A percentile compares a stretch with the other conserved stretches of the same genome.
Conservation (phyloP, 192 early-diverging fungal genomes). For the Mortierella alpina region DNA sequence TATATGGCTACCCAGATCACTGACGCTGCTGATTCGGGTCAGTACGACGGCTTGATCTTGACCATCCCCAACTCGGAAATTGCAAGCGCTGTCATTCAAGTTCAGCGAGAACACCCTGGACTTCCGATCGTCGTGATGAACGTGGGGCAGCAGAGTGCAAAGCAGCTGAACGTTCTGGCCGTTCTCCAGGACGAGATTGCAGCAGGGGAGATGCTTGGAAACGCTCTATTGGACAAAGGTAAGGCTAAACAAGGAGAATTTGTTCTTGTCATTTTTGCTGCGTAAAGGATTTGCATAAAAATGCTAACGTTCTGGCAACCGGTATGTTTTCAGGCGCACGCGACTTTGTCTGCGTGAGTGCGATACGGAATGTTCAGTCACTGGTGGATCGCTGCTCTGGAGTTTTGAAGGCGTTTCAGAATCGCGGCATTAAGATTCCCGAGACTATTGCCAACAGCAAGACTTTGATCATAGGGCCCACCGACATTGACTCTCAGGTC, state of each 20-base stretch:
- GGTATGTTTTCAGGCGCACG: constrained; percentile 16
- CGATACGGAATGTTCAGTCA: constrained; percentile 1
- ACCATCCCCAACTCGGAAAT: constrained; percentile 41
- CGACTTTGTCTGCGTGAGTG: constrained; percentile 30
- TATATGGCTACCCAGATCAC: constrained; percentile 24
- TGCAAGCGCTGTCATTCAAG: constrained; percentile 25
- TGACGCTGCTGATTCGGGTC: not conserved
- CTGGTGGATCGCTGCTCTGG: constrained; percentile 38
- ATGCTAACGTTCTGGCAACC: not conserved
- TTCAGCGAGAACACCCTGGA: constrained; percentile 6
- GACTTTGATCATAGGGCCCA: constrained; percentile 1
- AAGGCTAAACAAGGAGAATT: not conserved
- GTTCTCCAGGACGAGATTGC: constrained; percentile 37
- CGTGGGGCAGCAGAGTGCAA: constrained; percentile 28
- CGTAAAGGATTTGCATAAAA: not conserved
- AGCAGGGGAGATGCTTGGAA: constrained; percentile 31
- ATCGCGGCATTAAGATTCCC: constrained; percentile 1
- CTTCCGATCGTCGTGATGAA: constrained; percentile 41
- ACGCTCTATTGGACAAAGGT: constrained; percentile 38
- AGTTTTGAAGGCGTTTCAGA: constrained; percentile 23
- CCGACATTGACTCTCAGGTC: not conserved
- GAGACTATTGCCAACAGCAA: constrained; percentile 6
- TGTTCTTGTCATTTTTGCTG: not conserved
- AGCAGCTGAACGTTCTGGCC: constrained; percentile 24
- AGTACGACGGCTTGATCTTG: constrained; percentile 32